phyloP scores from a whole-genome alignment of 2,329 filamentous ascomycete species.

The Pseudopyrenochaeta lycopersici region DNA sequence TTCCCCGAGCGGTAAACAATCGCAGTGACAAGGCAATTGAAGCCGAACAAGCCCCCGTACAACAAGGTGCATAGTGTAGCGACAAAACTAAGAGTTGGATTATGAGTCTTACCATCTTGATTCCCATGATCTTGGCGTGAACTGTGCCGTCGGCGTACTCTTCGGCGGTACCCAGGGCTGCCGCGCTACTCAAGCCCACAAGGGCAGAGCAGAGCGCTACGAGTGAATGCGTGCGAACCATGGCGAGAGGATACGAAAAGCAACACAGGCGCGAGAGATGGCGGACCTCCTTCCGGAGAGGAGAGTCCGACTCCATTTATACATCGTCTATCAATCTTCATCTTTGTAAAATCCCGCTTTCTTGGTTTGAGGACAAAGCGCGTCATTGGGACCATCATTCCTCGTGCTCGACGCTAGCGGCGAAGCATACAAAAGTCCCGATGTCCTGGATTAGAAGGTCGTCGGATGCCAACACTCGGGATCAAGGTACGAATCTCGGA shows the following conservation, averaged over 20 bases:
- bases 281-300: not conserved
- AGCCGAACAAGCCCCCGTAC: too few species aligned
- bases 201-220: constrained; percentile 24
- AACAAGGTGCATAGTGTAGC: too few species aligned
- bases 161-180: constrained; percentile 33
- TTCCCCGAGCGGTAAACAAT: too few species aligned
- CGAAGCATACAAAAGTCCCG: not conserved
- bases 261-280: not conserved
- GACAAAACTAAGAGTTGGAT: too few species aligned
- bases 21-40: not conserved
- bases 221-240: constrained; percentile 23
- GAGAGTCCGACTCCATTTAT: not conserved
- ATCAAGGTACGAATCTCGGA: constrained; percentile 5
- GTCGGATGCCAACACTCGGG: constrained; percentile 8
- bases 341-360: not conserved
- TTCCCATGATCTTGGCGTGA: constrained; percentile 44
- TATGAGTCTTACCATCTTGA: constrained; percentile 35
- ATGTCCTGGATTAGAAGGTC: constrained; percentile 17
- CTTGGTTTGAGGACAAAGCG: not conserved
- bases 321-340: not conserved
- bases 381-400: not conserved
- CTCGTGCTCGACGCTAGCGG: constrained; percentile 4
- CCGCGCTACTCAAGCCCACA: constrained; percentile 28
- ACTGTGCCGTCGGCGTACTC: constrained; percentile 47
- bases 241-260: constrained; percentile 2